Conservation (phyloP, 2,329 filamentous ascomycete species). For the Ophiognomonia clavigignenti-juglandacearum region DNA sequence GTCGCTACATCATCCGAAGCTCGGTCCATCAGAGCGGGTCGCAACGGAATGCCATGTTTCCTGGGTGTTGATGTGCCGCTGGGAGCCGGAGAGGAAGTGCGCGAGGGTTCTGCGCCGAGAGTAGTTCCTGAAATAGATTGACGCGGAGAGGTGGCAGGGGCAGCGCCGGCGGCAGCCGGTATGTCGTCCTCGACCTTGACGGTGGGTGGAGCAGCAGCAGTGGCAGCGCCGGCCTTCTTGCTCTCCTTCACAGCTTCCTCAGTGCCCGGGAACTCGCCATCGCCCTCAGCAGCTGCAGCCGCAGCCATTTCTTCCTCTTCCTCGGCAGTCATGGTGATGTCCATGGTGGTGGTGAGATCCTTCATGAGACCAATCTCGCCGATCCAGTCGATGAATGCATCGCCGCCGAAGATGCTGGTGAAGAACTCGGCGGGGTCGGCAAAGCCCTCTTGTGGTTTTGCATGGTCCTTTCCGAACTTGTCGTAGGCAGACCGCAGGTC, state of each 20-base stretch:
- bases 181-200: conserved; percentile 35
- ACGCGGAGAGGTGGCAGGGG: conserved; percentile 27
- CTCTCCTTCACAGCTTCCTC: conserved; percentile 54
- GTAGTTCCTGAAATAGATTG: conserved; percentile 29
- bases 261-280: conserved; percentile 52
- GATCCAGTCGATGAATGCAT: conserved; percentile 93
- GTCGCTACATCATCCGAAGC: conserved; percentile 70
- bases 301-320: conserved; percentile 60
- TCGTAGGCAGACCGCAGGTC: conserved; percentile 90
- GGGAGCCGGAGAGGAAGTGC: conserved; percentile 35
- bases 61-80: conserved; percentile 36
- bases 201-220: conserved; percentile 28
- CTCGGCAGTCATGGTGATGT: conserved; percentile 82
- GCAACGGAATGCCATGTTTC: conserved; percentile 59
- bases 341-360: conserved; percentile 96
- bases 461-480: conserved; percentile 93
- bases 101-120: conserved; percentile 30
- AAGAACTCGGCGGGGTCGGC: conserved; percentile 98
- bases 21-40: conserved; percentile 83
- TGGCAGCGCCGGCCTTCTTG: conserved; percentile 35
- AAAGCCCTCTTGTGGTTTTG: conserved; percentile 86
- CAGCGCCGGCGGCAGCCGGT: conserved; percentile 14
- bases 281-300: conserved; percentile 23
- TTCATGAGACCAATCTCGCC: conserved; percentile 99
- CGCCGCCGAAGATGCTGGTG: conserved; percentile 94